Evolutionary conservation across 768 basidiomycete genomes (phyloP).

Genomic region (Phlebiopsis gigantea): DNA sequence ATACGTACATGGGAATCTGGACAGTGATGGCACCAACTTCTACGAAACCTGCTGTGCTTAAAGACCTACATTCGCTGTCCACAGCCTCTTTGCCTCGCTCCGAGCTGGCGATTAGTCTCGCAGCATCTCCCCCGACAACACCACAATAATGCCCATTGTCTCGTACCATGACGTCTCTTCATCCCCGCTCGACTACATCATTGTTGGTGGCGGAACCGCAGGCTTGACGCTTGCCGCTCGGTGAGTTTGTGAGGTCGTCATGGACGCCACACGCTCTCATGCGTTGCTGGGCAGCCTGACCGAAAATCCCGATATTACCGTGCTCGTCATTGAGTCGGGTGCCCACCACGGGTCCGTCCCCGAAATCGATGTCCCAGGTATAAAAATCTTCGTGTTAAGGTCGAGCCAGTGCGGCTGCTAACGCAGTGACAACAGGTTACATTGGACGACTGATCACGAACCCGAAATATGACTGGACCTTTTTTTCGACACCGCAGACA

Average conservation of each 20-base stretch:
- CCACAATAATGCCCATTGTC: not conserved
- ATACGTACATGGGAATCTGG: too few relatives aligned
- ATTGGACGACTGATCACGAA: not conserved
- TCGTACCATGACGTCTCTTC: not conserved
- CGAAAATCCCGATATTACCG: slow-evolving; percentile 20
- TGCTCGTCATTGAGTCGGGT: slow-evolving; percentile 11
- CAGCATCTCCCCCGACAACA: not conserved
- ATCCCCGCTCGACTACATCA: not conserved
- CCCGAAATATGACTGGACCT: slow-evolving; percentile 6
- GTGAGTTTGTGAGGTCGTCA: slow-evolving; percentile 3
- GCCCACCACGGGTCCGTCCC: not conserved
- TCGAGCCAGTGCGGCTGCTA: not conserved
- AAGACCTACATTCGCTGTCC: too few relatives aligned
- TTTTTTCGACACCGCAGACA: not conserved
- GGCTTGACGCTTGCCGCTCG: slow-evolving; percentile 15
- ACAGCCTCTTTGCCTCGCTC: too few relatives aligned
- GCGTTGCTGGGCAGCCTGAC: slow-evolving; percentile 18
- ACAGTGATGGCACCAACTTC: too few relatives aligned
- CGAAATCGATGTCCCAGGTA: slow-evolving; percentile 1
- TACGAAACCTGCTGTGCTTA: too few relatives aligned
- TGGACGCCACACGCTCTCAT: not conserved
- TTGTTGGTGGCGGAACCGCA: slow-evolving; percentile 14
- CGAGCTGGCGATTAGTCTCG: too few relatives aligned
- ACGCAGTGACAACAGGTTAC: not conserved
- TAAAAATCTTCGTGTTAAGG: not conserved